These are phyloP conservation scores for Ochromonas danica DNA, from an alignment of 108 stramenopile species.

Conservation along the genomic window DNA sequence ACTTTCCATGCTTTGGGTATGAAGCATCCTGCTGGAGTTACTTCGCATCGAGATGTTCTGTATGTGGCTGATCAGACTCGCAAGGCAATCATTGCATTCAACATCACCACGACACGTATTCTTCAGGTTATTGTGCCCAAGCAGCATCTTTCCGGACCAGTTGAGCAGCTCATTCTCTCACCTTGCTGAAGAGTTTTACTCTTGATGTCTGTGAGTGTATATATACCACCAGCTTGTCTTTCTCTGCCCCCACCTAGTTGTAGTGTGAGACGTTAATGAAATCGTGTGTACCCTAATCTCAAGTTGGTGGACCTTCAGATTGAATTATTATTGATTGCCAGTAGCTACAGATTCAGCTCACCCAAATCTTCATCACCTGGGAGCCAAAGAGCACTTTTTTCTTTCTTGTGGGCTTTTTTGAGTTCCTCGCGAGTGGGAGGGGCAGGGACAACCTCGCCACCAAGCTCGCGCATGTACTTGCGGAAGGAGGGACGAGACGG, in stretches of 20 bases:
- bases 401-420: neutral
- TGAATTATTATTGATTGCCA: no score
- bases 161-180: constrained; percentile 1
- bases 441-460: neutral
- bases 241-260: no score
- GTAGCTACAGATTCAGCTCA: neutral
- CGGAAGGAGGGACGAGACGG: neutral
- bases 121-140: neutral
- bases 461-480: neutral
- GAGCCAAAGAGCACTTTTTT: neutral
- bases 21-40: neutral
- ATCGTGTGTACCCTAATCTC: no score
- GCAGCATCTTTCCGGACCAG: neutral
- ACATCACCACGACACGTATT: neutral
- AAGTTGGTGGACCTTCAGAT: no score
- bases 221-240: no score
- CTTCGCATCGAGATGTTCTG: neutral
- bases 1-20: neutral
- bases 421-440: neutral
- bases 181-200: neutral
- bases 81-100: neutral
- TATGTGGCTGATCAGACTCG: constrained; percentile 8
- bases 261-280: no score
- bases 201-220: no score
- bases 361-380: neutral